Evolutionary conservation across 495 filamentous ascomycete species (phyloP), one percentile per base, ranked within the genome.

Genomic region (Penicillium goetzii): DNA sequence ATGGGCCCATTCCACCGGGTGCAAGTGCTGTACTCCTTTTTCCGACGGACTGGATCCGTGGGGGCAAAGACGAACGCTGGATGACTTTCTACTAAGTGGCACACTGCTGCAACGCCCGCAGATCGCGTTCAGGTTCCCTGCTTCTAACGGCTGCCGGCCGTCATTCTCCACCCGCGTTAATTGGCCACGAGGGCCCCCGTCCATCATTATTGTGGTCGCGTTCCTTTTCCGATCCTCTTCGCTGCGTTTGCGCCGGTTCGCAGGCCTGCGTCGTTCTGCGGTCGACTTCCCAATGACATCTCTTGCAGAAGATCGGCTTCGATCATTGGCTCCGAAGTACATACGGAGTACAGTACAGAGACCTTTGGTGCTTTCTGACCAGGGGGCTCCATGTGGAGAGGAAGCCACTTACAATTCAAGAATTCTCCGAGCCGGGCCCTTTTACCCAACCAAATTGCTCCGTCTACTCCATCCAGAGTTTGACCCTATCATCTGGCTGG

Each of bases 101-200:
- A 33, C 41, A 36, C 40, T 45, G 38, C 17, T 50, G 43, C 30
- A 50, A 51, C 57, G 57, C 25, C 57, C 28, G 57, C 41, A 26
- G 41, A 49, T 59, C 57, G 17, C 12, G n/a, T n/a, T 33, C 43
- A 40, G 56, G 55, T 36, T 50, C 32, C 41, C 25, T 4, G 32
- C 25, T 30, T 41, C 54, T 17, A 57, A 57, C 54, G 54, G 54
- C 54, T 57, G 54, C 54, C 19, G 54, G 54, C 33, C 43, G 54
- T 57, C 36, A 57, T 26, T 41, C 54, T 57, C 33, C 34, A 26
- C 19, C 19, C 3, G 23, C 11, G 33, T 2, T 41, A 15, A 57
- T 57, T 57, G 54, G 54, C 36, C 54, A 40, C 33, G 54, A 58
- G 23, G 40, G 9, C 28, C 28, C 38, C 15, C 10, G n/a, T 50